Evolutionary conservation across 2,329 filamentous ascomycete genomes (phyloP), one percentile per base, ranked within the genome.

Genomic region (Aspergillus carbonarius): DNA sequence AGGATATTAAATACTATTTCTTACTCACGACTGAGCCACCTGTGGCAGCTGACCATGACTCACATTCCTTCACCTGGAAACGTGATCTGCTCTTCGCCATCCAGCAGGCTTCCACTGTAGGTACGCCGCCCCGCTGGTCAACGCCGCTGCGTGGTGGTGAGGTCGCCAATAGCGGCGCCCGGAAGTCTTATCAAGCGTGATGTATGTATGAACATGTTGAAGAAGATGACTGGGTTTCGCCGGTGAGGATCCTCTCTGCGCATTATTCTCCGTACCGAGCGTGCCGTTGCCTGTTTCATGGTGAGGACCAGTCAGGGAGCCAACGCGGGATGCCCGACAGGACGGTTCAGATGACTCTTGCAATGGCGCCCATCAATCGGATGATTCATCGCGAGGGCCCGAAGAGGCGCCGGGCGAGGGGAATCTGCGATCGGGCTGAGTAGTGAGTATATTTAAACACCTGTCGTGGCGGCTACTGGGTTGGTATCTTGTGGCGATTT

Each of bases 201-300:
- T 40, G 46, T 49, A 56, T 40, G 46, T 49, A 56, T 20, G 46
- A 34, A 39, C 54, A 50, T 56, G 46, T 56, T 50, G 54, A 56
- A 27, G 46, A 34, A 27, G 30, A 48, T 50, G 25, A 56, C 32
- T 50, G 46, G 54, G 20, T 15, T 42, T 34, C 32, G 18, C 8
- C 5, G 25, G 13, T 13, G 18, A 34, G 20, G 32, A 17, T 52
- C 32, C 17, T 20, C 20, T 23, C 50, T 20, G 48, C 10, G 18
- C 25, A 32, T 48, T 48, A 32, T 54, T 44, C 27, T 23, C 40
- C 23, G 48, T 30, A 30, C 15, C 44, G 25, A 54, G 52, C 23
- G 17, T 20, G 52, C 40, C 44, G 52, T 54, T 27, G 30, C 51
- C 25, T 53, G 50, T 42, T 53, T 42, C 50, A 53, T 35, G 18